A percentile compares a stretch with the other conserved stretches of the same genome.
These are phyloP conservation scores for Allomyces macrogynus DNA, from an alignment of 192 early-diverging fungal species.

Conservation along the genomic window DNA sequence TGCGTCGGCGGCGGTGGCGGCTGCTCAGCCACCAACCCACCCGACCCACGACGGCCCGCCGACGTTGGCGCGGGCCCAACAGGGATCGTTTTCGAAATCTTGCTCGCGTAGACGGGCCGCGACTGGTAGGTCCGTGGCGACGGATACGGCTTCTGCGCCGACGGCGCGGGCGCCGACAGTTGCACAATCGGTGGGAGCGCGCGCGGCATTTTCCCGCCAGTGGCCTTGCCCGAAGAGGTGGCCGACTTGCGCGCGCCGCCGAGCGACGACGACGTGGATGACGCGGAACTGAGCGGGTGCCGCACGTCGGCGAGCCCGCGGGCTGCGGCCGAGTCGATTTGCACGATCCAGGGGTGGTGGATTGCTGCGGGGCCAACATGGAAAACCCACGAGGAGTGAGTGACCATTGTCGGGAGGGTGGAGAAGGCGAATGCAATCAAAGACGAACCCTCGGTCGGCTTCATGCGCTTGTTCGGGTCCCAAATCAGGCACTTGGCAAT, in stretches of 20 bases:
- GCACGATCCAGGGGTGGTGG: neutral
- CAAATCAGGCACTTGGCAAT: constrained; percentile 61
- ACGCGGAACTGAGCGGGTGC: neutral
- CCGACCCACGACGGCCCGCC: no score
- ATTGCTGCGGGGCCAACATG: neutral
- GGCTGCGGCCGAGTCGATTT: neutral
- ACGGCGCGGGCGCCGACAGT: neutral
- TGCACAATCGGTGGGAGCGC: neutral
- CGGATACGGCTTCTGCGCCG: neutral
- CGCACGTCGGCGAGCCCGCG: neutral
- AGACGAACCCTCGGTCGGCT: neutral
- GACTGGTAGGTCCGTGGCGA: neutral
- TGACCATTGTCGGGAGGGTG: no score
- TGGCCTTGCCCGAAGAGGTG: neutral
- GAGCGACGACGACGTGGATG: neutral
- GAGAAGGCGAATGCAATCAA: no score
- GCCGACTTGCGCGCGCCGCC: neutral
- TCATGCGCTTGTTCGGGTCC: constrained; percentile 38
- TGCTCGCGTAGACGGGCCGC: no score
- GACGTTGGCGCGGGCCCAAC: no score
- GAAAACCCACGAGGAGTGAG: no score
- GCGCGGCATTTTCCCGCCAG: neutral
- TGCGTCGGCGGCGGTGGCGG: no score
- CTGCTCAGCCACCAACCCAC: no score
- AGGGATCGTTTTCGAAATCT: no score